Base-by-base conservation (phyloP, 2,329 filamentous ascomycete genomes). In the Chaetomium sp. region DNA sequence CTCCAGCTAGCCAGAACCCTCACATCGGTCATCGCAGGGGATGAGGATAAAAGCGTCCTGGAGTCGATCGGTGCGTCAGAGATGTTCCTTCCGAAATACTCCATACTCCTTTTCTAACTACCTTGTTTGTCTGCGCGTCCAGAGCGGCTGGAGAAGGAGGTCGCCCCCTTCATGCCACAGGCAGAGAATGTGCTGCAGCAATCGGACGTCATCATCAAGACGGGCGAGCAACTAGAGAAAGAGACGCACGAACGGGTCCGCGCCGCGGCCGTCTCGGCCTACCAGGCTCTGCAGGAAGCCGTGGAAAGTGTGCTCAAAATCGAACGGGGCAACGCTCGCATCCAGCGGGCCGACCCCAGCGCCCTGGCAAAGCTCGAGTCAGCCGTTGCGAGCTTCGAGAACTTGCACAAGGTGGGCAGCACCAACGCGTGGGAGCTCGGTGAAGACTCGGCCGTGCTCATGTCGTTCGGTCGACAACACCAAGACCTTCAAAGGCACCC, bases 391-490 rank as follows among this genome's bases (percentile, higher is more conserved):
- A 25, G 31, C 21, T 57, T 57, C 16, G 19, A 42, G 9, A 25
- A 57, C n/a, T 33, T 57, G 12, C n/a, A 42, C 54, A 42, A 57
- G 23, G 54, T 57, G 33, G 42, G 54, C 54, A 42, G 33, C 31
- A 57, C n/a, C n/a, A 57, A 57, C 54, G 54, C 54, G 12, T 57
- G 54, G 54, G 42, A 57, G 33, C 54, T 57, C 23, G 54, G 54
- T 31, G 42, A 57, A 8, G 54, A 57, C 54, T 19, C n/a, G 16
- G 35, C 31, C 12, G 54, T 33, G 19, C 54, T 57, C 33, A 57
- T 57, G 31, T 42, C 54, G 31, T 57, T 57, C n/a, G 33, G 31
- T n/a, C 33, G 54, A 57, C 54, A 38, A 23, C 31, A 57, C 54
- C 31, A 57, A 42, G 35, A 57, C 33, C n/a, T 57, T 57, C 54